phyloP scores from a whole-genome alignment of 495 filamentous ascomycete genomes.

The Oidiodendron maius region DNA sequence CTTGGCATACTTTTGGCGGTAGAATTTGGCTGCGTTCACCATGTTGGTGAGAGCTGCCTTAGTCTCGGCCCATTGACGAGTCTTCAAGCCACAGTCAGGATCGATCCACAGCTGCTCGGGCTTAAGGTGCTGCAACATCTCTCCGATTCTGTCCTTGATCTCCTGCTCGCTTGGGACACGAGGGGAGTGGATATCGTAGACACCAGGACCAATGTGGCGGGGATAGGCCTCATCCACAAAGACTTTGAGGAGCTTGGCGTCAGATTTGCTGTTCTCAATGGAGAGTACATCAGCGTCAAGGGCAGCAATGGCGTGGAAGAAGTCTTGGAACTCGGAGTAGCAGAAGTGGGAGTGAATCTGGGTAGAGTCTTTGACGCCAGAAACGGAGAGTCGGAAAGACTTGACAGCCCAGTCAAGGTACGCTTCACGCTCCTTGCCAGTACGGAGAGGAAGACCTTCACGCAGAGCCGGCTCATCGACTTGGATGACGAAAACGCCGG shows the following conservation, averaged over 20 bases:
- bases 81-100: slow-evolving; percentile 98
- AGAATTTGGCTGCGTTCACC: slow-evolving; percentile 94
- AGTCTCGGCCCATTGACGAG: slow-evolving; percentile 92
- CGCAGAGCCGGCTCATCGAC: slow-evolving; percentile 98
- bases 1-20: slow-evolving; percentile 78
- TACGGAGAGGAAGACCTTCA: slow-evolving; percentile 94
- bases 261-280: slow-evolving; percentile 99
- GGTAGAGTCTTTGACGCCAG: slow-evolving; percentile 85
- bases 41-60: slow-evolving; percentile 88
- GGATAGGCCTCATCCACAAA: slow-evolving; percentile 96
- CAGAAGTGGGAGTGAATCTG: slow-evolving; percentile 99
- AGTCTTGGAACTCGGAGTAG: slow-evolving; percentile 99
- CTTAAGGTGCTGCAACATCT: slow-evolving; percentile 94
- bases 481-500: slow-evolving; percentile 95
- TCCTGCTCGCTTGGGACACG: slow-evolving; percentile 92
- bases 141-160: slow-evolving; percentile 92
- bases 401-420: slow-evolving; percentile 97
- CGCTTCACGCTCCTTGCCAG: slow-evolving; percentile 84
- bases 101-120: slow-evolving; percentile 98
- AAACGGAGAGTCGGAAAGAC: slow-evolving; percentile 89
- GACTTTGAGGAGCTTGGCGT: slow-evolving; percentile 97
- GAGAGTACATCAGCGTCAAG: slow-evolving; percentile 96
- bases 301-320: slow-evolving; percentile 99
- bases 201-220: slow-evolving; percentile 95
- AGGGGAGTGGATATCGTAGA: slow-evolving; percentile 99